These are phyloP conservation scores for Lipomyces kockii DNA, from an alignment of 805 yeast species.

Conservation along the genomic window DNA sequence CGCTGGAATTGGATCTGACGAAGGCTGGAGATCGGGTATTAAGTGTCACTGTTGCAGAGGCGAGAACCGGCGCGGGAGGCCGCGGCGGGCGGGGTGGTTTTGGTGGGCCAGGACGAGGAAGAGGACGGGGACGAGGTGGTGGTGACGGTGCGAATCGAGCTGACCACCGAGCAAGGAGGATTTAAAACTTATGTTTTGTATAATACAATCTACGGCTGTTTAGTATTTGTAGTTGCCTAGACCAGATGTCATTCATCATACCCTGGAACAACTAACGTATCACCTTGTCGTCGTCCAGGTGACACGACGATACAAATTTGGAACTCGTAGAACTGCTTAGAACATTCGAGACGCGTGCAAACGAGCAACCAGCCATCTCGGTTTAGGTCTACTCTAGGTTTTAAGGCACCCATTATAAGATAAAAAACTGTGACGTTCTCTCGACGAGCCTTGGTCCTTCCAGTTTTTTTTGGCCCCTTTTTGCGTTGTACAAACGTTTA, in stretches of 20 bases:
- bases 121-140: slow-evolving; percentile 20
- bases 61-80: background rate
- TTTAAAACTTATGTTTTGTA: background rate
- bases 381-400: background rate
- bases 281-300: too few species aligned
- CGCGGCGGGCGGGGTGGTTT: background rate
- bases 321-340: background rate
- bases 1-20: slow-evolving; percentile 52
- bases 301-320: too few species aligned
- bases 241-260: too few species aligned
- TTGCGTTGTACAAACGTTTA: background rate
- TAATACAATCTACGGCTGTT: too few species aligned
- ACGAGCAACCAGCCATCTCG: background rate
- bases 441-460: too few species aligned
- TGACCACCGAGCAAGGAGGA: slow-evolving; percentile 1
- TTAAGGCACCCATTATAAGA: background rate
- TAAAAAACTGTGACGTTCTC: too few species aligned
- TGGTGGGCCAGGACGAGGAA: slow-evolving; percentile 11
- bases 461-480: background rate
- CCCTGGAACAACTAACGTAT: too few species aligned
- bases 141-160: background rate
- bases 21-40: slow-evolving; percentile 55
- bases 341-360: background rate
- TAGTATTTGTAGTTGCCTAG: too few species aligned
- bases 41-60: slow-evolving; percentile 54